Evolutionary conservation across 306 rosid species (phyloP), one percentile per base, ranked within the genome.

Genomic region (Dalbergia cochinchinensis): DNA sequence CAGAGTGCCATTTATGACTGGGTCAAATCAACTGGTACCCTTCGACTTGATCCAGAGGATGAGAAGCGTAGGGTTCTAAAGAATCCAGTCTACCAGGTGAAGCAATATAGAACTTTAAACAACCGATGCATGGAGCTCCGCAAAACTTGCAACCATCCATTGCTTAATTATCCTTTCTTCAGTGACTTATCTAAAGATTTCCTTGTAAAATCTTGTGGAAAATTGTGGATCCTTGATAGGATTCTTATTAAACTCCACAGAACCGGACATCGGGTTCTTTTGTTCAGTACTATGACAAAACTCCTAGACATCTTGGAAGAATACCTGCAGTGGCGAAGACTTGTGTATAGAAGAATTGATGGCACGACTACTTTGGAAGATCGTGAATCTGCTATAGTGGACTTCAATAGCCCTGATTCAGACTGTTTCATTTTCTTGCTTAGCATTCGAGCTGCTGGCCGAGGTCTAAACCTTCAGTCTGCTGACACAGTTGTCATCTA

Each of bases 281-380:
- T 96, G 53, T 96, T 96, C 78, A 96, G 99, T 84, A 96, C 99
- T 60, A 96, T 96, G 99, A 96, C 99, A 16, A 96, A 96, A 82
- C 97, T 96, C 69, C 93, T 96, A 18, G 99, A 96, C 81, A 96
- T 96, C 68, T 83, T 96, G 85, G 99, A 96, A 88, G 98, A 96
- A 81, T 93, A 96, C 84, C 87, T 96, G 85, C 98, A 93, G 86
- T 96, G 98, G 98, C 88, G 98, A 78, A 87, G 91, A 78, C 98
- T 96, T 74, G 18, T 96, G 67, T 93, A 88, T 80, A 86, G 99
- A 84, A 86, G 99, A 87, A 96, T 96, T 74, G 99, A 96, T 81
- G 99, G 99, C 50, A 96, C 99, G 47, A 96, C 99, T 63, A 96
- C 97, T 88, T 90, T 96, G 82, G 99, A 96, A 89, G 99, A 96